Base-by-base conservation (phyloP, 148 eudicot species). In the Persicaria tinctoria region DNA sequence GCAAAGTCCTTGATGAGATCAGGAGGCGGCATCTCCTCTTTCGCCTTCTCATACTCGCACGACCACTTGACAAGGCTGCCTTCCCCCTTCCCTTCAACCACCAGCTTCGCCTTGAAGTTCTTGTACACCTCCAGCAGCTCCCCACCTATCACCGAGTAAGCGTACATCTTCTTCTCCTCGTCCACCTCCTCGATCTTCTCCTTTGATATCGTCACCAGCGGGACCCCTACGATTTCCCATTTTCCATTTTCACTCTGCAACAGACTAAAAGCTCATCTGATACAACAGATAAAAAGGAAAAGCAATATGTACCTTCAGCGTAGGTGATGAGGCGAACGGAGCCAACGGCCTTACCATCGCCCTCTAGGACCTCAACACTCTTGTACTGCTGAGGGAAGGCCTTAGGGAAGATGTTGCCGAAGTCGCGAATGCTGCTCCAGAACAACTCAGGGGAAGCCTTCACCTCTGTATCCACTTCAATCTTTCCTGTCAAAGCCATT, bases 381-480 rank as follows among this genome's bases (percentile, higher is more conserved):
- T 91, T 84, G 86, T 87, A 94, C 0, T 85, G 78, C 20, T 89
- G 77, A 71, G 98, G 91, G 77, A 87, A 78, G 14, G 86, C 94
- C 81, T 85, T 84, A n/a, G 95, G 98, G 82, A 89, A 89, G 48
- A 87, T 73, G 32, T 70, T 79, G 70, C 79, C 38, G 2, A 93
- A 87, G 69, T 94, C 89, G 56, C 84, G 76, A 48, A 94, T 56
- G 75, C 81, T 80, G 4, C 72, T 41, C 98, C 98, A 94, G 68
- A 86, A 73, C 83, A 91, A 87, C 4, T 83, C 86, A 1, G 97
- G 82, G 4, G 38, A 18, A 44, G 80, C 76, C 81, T 93, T 87
- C 68, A 89, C 57, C 80, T 90, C 95, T n/a, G 91, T 88, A 20
- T 89, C 96, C 5, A 91, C 90, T 23, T 94, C 96, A 69, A 91